Evolutionary conservation across 495 filamentous ascomycete genomes (phyloP).

Genomic region (Tuber borchii): DNA sequence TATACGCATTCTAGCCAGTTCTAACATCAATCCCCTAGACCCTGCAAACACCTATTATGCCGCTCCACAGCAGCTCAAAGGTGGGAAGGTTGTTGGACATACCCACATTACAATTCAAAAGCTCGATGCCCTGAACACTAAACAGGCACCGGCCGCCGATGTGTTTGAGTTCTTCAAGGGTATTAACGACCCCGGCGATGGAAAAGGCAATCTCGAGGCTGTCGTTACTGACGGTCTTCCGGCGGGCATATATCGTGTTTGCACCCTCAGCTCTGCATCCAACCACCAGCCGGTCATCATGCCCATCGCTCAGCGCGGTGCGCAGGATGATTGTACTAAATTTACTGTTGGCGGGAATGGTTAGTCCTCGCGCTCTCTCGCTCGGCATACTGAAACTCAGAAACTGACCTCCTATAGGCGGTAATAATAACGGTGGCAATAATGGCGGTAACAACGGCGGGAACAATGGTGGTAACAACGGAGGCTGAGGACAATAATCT

Average conservation of each 20-base stretch:
- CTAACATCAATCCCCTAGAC: conserved; percentile 15
- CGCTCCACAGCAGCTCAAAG: conserved; percentile 56
- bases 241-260: conserved; percentile 59
- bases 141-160: conserved; percentile 50
- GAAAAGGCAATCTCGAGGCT: conserved; percentile 54
- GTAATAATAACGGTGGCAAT: conserved; percentile 24
- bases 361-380: conserved; percentile 38
- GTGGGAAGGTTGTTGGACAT: conserved; percentile 57
- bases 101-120: conserved; percentile 65
- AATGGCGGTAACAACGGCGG: conserved; percentile 5
- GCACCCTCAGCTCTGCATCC: conserved; percentile 58
- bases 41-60: conserved; percentile 56
- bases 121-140: conserved; percentile 50
- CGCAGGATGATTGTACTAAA: conserved; percentile 63
- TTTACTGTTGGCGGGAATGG: conserved; percentile 48
- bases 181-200: conserved; percentile 63
- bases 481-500: conserved; percentile 15
- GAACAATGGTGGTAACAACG: conserved; percentile 23
- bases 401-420: conserved; percentile 23
- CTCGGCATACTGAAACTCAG: neutral
- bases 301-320: conserved; percentile 66
- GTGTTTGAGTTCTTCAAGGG: conserved; percentile 69
- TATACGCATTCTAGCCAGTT: neutral
- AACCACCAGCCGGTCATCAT: conserved; percentile 72
- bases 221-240: conserved; percentile 57